Percentiles rank a stretch among this genome's conserved stretches.
Conservation (phyloP, 768 basidiomycete species). For the Leccinum rimulosum region DNA sequence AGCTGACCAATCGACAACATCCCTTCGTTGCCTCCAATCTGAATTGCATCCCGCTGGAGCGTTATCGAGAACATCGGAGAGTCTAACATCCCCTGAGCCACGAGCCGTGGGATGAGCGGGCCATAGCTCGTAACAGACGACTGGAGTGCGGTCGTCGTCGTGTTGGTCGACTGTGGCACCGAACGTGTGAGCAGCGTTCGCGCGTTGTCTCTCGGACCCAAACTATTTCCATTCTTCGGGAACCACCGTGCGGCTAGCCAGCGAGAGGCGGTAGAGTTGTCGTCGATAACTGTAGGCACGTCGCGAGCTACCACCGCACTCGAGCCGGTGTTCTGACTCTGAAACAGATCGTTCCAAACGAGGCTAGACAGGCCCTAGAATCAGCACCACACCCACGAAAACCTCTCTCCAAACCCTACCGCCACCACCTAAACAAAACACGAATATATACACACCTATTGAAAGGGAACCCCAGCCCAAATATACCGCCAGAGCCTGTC, state of each 20-base stretch:
- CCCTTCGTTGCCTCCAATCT: conserved; percentile 68
- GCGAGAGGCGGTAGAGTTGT: not conserved
- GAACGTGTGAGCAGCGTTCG: conserved; percentile 5
- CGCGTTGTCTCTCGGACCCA: not conserved
- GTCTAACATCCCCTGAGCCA: conserved; percentile 35
- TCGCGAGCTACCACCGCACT: not conserved
- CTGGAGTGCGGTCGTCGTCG: conserved; percentile 32
- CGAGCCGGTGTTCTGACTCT: not conserved
- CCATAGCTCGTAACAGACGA: conserved; percentile 41
- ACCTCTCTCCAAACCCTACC: not conserved
- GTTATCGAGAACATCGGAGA: conserved; percentile 54
- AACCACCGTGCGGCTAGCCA: conserved; percentile 21
- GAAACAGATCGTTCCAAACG: conserved; percentile 44
- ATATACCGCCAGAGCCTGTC: conserved; percentile 60
- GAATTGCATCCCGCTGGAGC: conserved; percentile 66
- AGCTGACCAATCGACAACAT: conserved; percentile 65
- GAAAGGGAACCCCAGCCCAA: conserved; percentile 73
- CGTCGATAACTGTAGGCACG: not conserved
- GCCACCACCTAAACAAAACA: not conserved
- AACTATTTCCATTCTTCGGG: conserved; percentile 1
- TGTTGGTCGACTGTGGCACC: conserved; percentile 2
- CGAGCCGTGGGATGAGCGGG: conserved; percentile 48
- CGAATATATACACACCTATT: conserved; percentile 49
- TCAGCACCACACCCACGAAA: not conserved
- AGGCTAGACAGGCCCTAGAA: conserved; percentile 33